phyloP scores from a whole-genome alignment of 1,139 yeast species.

The Candida frijolesensis region DNA sequence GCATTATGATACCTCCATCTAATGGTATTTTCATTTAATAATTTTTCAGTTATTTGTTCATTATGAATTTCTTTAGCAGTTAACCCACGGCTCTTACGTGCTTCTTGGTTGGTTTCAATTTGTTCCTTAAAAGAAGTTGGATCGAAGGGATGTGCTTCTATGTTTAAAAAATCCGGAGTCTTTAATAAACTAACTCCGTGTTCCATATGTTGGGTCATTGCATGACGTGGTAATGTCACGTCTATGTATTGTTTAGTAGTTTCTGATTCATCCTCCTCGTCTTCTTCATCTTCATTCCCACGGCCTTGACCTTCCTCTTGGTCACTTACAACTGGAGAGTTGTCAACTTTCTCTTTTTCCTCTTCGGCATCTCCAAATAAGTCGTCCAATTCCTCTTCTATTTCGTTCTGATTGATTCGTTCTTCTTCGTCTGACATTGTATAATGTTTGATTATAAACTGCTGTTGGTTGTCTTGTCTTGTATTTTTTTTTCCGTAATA shows the following conservation, averaged over 20 bases:
- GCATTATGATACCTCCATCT: constrained; percentile 88
- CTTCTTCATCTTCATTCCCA: constrained; percentile 20
- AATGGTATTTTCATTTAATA: constrained; percentile 77
- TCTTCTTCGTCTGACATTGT: constrained; percentile 17
- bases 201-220: constrained; percentile 47
- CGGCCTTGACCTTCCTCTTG: constrained; percentile 13
- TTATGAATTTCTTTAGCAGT: constrained; percentile 42
- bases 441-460: constrained; percentile 2
- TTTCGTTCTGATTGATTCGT: constrained; percentile 6
- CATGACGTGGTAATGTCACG: constrained; percentile 75
- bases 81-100: constrained; percentile 33
- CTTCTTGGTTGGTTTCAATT: constrained; percentile 50
- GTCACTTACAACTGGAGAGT: constrained; percentile 1
- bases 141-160: constrained; percentile 88
- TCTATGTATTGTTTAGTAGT: constrained; percentile 53
- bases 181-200: constrained; percentile 58
- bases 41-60: constrained; percentile 50
- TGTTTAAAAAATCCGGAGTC: constrained; percentile 78
- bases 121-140: constrained; percentile 65
- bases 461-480: background rate
- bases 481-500: background rate
- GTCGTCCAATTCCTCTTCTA: constrained; percentile 41
- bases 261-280: constrained; percentile 22
- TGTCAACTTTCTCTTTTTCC: constrained; percentile 14
- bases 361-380: constrained; percentile 51